Conservation (phyloP, 1,139 yeast genomes). For the Nadsonia commutata region DNA sequence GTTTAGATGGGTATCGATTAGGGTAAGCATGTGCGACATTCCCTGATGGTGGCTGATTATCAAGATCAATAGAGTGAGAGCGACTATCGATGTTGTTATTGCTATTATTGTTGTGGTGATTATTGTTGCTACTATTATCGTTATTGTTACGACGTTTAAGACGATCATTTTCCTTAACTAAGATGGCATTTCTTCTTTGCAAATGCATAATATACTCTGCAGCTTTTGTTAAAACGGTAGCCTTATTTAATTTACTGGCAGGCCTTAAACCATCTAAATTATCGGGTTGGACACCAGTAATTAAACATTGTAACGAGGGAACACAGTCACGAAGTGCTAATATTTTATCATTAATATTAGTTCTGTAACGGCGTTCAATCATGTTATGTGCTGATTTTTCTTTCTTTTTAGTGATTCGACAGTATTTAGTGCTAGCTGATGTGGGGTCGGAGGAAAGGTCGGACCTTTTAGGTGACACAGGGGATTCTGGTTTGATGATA, state of each 20-base stretch:
- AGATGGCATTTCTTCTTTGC: conserved; percentile 48
- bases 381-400: conserved; percentile 57
- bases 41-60: background rate
- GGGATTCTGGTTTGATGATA: background rate
- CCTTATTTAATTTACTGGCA: conserved; percentile 75
- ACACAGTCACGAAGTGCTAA: conserved; percentile 60
- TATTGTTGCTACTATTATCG: background rate
- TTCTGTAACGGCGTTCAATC: conserved; percentile 67
- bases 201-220: conserved; percentile 81
- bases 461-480: background rate
- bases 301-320: conserved; percentile 34
- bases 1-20: conserved; percentile 13
- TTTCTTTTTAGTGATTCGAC: conserved; percentile 23
- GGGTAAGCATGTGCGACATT: background rate
- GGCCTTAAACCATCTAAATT: conserved; percentile 79
- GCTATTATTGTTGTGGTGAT: no score
- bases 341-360: conserved; percentile 62
- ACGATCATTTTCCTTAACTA: conserved; percentile 40
- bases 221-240: conserved; percentile 76
- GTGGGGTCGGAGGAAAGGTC: background rate
- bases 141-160: conserved; percentile 15
- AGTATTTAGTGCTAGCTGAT: background rate
- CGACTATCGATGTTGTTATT: background rate
- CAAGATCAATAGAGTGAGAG: background rate
- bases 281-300: conserved; percentile 21